Base-by-base conservation (phyloP, 2,329 filamentous ascomycete species). In the Neocucurbitaria cava region DNA sequence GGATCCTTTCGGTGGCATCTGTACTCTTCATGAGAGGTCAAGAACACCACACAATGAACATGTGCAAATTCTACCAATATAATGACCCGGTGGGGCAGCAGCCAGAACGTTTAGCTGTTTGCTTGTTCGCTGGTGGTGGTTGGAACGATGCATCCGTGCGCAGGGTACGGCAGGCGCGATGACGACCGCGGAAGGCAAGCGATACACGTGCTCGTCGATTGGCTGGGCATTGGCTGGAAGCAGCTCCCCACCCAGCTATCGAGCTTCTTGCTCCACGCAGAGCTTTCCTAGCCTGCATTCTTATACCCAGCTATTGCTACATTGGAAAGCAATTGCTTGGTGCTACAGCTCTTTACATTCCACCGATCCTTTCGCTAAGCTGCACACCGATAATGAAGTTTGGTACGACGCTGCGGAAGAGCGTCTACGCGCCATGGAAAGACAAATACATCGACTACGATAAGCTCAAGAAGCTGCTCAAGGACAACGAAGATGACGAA, bases 371-470 rank as follows among this genome's bases (percentile, higher is more conserved):
- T 46, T 47, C 38, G 48, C 45, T 41, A 44, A 47, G 40, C 36
- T 28, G 33, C 42, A 28, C 9, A 41, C 35, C 46, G 48, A 55
- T 62, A n/a, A 98, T 99, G 95, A 90, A 92, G 69, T 99, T 97
- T 82, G 94, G 94, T 59, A 91, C 88, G 80, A 97, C 92, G 46
- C 85, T 99, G 56, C 87, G 88, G 69, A 85, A 87, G 69, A 88
- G 91, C 55, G 82, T 91, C 68, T 95, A 98, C 76, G 79, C 85
- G 65, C 92, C 92, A 72, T 99, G 94, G 94, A 90, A 89, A 77
- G 90, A 89, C 74, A 85, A 96, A 71, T 98, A 99, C 81, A 91
- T 99, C 73, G 93, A 98, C 81, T 99, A 99, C 78, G 81, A 85
- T 68, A 96, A 94, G 83, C 87, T 99, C 63, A 98, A 98, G 83